Evolutionary conservation across 768 basidiomycete genomes (phyloP).

Genomic region (Termitomyces heimii): DNA sequence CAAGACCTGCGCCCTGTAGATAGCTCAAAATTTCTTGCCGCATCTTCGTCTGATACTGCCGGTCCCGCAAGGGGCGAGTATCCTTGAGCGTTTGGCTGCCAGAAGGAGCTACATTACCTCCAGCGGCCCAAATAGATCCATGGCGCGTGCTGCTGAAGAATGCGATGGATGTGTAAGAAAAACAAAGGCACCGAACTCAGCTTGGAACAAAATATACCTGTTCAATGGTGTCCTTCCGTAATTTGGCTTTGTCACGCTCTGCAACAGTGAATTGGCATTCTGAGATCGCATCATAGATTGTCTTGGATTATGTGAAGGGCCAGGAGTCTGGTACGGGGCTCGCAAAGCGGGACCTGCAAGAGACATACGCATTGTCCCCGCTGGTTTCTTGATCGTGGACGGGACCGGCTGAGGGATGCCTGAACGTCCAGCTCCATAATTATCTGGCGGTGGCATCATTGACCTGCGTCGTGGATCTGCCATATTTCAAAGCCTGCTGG

Average conservation of each 20-base stretch:
- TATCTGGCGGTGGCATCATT: constrained; percentile 52
- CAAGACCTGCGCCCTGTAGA: constrained; percentile 59
- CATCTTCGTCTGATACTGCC: constrained; percentile 67
- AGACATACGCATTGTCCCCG: constrained; percentile 57
- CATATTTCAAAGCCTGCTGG: constrained; percentile 3
- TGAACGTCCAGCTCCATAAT: constrained; percentile 47
- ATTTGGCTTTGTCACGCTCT: constrained; percentile 61
- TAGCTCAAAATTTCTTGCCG: constrained; percentile 71
- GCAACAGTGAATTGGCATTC: constrained; percentile 59
- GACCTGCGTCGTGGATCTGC: constrained; percentile 48
- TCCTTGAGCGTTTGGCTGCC: constrained; percentile 62
- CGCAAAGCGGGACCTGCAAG: constrained; percentile 72
- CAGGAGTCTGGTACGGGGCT: constrained; percentile 38
- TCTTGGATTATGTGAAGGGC: constrained; percentile 47
- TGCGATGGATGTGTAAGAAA: neutral
- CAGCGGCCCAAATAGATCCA: constrained; percentile 68
- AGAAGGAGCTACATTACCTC: constrained; percentile 40
- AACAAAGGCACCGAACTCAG: constrained; percentile 6
- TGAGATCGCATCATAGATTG: constrained; percentile 69
- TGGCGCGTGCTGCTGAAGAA: constrained; percentile 58
- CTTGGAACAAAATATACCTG: constrained; percentile 38
- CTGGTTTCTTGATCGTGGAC: constrained; percentile 67
- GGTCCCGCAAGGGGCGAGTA: constrained; percentile 71
- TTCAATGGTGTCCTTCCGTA: constrained; percentile 73
- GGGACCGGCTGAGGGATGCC: constrained; percentile 58